Evolutionary conservation across 305 asterid genomes (phyloP).

Genomic region (Solanum hybrid): DNA sequence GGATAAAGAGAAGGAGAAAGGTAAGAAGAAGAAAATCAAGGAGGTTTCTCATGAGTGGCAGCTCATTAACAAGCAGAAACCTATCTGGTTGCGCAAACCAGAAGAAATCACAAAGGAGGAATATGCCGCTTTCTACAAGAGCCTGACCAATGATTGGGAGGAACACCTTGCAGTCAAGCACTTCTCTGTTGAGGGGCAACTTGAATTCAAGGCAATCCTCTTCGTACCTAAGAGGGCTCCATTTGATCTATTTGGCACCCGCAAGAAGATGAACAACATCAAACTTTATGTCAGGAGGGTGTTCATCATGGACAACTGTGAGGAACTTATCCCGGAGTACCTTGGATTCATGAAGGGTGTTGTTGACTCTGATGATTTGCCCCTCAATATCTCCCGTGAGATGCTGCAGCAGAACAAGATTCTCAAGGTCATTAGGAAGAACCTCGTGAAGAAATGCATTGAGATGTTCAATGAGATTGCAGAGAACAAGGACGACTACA

Average conservation of each 20-base stretch:
- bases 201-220: slow-evolving; percentile 25
- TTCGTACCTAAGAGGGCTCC: slow-evolving; percentile 27
- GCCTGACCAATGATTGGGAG: slow-evolving; percentile 8
- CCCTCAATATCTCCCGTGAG: slow-evolving; percentile 64
- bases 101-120: slow-evolving; percentile 11
- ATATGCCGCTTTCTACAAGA: slow-evolving; percentile 12
- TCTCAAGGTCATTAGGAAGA: slow-evolving; percentile 44
- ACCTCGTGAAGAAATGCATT: slow-evolving; percentile 64
- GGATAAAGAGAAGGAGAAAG: slow-evolving; percentile 8
- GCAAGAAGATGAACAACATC: slow-evolving; percentile 51
- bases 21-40: slow-evolving; percentile 11
- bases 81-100: slow-evolving; percentile 9
- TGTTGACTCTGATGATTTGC: slow-evolving; percentile 70
- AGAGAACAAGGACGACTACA: slow-evolving; percentile 70
- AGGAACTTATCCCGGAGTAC: slow-evolving; percentile 51
- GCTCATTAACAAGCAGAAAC: neutral
- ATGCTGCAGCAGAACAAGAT: slow-evolving; percentile 67
- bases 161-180: slow-evolving; percentile 4
- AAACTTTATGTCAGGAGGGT: slow-evolving; percentile 26
- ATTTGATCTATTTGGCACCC: slow-evolving; percentile 58
- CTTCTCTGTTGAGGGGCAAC: slow-evolving; percentile 30
- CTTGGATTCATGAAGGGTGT: slow-evolving; percentile 67
- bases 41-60: slow-evolving; percentile 9
- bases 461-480: slow-evolving; percentile 72
- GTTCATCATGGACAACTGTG: slow-evolving; percentile 38